Percentiles rank a stretch among this genome's conserved stretches.
phyloP scores from a whole-genome alignment of 257 asterid genomes.

The Plantago major region DNA sequence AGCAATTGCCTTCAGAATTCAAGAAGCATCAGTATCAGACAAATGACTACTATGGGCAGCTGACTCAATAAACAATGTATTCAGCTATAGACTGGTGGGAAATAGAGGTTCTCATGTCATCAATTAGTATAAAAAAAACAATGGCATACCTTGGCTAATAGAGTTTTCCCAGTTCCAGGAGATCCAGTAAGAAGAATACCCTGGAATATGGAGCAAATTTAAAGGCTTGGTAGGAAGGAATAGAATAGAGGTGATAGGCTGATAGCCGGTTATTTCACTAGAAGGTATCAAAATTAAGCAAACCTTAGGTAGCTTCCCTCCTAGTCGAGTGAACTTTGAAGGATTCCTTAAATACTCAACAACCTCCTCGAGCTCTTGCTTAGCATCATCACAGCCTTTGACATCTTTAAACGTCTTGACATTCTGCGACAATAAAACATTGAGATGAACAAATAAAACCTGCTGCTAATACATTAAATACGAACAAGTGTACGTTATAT shows the following conservation, averaged over 20 bases:
- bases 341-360: constrained; percentile 95
- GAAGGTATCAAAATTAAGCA: constrained; percentile 20
- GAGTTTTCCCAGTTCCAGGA: constrained; percentile 98
- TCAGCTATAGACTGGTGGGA: constrained; percentile 8
- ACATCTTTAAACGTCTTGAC: constrained; percentile 97
- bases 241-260: constrained; percentile 15
- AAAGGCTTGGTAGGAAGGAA: constrained; percentile 11
- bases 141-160: constrained; percentile 78
- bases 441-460: neutral
- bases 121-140: constrained; percentile 1
- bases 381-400: constrained; percentile 99
- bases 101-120: constrained; percentile 7
- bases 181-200: constrained; percentile 98
- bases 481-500: too few species aligned
- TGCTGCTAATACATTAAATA: too few species aligned
- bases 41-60: constrained; percentile 4
- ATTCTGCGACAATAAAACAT: constrained; percentile 52
- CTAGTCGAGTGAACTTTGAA: constrained; percentile 83
- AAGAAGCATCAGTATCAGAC: constrained; percentile 23
- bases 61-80: constrained; percentile 4
- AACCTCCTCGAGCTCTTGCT: constrained; percentile 99
- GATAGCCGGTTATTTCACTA: neutral
- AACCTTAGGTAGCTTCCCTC: constrained; percentile 98
- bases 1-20: constrained; percentile 80
- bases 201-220: constrained; percentile 38